A percentile compares a stretch with the other conserved stretches of the same genome.
These are phyloP conservation scores for Rhamnella rubrinervis DNA, from an alignment of 331 rosid species.

Conservation along the genomic window DNA sequence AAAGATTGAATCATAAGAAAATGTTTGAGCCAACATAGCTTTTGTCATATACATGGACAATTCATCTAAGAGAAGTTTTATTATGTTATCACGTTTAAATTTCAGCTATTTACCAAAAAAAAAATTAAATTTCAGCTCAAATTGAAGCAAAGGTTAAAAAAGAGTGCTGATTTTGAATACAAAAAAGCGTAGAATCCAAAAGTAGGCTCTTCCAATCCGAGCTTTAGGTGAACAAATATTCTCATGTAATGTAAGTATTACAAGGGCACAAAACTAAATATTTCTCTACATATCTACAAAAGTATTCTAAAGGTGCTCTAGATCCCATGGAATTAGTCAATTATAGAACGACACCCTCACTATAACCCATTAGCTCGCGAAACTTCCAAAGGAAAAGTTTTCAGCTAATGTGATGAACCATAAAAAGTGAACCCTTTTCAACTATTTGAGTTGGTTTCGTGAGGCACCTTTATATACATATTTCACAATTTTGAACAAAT, in stretches of 20 bases:
- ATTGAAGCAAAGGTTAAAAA: background rate
- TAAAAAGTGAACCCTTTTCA: too few relatives aligned
- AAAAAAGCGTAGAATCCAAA: background rate
- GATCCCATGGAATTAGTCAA: too few relatives aligned
- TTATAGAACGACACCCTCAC: too few relatives aligned
- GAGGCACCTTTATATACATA: too few relatives aligned
- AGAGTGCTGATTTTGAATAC: background rate
- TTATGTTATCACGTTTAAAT: background rate
- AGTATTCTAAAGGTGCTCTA: too few relatives aligned
- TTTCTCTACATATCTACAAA: too few relatives aligned
- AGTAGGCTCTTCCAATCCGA: background rate
- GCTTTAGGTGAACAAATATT: background rate
- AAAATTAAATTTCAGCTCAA: background rate
- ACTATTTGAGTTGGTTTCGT: too few relatives aligned
- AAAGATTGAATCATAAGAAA: background rate
- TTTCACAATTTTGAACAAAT: too few relatives aligned
- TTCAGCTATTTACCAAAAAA: too few relatives aligned
- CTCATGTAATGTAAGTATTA: background rate
- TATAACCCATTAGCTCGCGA: too few relatives aligned
- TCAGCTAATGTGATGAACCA: too few relatives aligned
- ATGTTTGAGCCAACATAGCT: background rate
- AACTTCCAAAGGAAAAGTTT: too few relatives aligned
- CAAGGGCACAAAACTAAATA: background rate
- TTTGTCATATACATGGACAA: background rate
- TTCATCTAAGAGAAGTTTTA: background rate